phyloP scores from a whole-genome alignment of 176 grass and related monocot species.

The Poa annua region DNA sequence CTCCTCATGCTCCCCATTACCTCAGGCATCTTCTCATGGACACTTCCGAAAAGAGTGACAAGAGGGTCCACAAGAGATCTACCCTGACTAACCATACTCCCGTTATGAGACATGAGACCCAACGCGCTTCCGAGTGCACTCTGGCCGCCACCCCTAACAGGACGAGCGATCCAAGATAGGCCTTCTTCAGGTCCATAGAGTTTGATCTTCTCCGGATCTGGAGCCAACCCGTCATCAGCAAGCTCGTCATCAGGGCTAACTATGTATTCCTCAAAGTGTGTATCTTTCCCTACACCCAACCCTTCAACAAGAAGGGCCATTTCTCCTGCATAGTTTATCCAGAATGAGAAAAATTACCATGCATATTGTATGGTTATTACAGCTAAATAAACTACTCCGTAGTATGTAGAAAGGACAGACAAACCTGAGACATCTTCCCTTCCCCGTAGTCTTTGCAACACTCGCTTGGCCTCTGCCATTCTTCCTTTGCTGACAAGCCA shows the following conservation, averaged over 20 bases:
- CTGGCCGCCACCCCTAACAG: slow-evolving; percentile 63
- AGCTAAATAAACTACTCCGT: neutral
- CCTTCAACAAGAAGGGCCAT: slow-evolving; percentile 99
- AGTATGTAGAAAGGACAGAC: slow-evolving; percentile 14
- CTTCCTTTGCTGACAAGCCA: slow-evolving; percentile 97
- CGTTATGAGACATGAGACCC: slow-evolving; percentile 66
- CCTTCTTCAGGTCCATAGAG: slow-evolving; percentile 90
- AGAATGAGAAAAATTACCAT: slow-evolving; percentile 15
- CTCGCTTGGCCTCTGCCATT: slow-evolving; percentile 80
- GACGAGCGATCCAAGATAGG: slow-evolving; percentile 76
- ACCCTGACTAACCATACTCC: slow-evolving; percentile 62
- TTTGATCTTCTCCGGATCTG: slow-evolving; percentile 74
- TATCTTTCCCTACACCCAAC: slow-evolving; percentile 74
- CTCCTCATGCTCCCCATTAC: slow-evolving; percentile 91
- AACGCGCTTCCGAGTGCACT: slow-evolving; percentile 77
- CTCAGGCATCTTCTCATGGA: slow-evolving; percentile 87
- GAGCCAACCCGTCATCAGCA: slow-evolving; percentile 60
- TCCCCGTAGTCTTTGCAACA: slow-evolving; percentile 74
- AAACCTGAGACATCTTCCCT: slow-evolving; percentile 95
- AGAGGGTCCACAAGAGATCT: slow-evolving; percentile 81
- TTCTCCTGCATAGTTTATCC: slow-evolving; percentile 65
- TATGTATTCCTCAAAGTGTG: slow-evolving; percentile 88
- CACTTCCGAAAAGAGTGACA: slow-evolving; percentile 88
- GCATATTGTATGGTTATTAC: neutral
- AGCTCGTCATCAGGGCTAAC: slow-evolving; percentile 72